Evolutionary conservation across 148 eudicot species (phyloP), one percentile per base, ranked within the genome.

Genomic region (Camellia japonica): DNA sequence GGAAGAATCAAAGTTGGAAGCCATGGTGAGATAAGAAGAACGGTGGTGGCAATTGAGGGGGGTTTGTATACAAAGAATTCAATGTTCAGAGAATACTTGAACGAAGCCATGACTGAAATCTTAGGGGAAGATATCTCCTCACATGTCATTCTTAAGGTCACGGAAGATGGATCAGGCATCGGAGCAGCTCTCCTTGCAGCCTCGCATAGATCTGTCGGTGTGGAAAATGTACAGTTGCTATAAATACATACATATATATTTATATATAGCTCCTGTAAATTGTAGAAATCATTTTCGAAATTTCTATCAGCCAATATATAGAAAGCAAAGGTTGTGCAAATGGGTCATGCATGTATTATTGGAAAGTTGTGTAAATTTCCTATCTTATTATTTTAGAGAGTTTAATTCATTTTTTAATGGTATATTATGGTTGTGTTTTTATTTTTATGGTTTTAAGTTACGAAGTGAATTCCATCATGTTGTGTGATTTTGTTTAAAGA

Each of bases 151-250:
- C 86, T 95, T n/a, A 89, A 86, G 86, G 89, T 78, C 13, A 88
- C 87, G 19, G 94, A 93, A 87, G 97, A 93, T 74, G 98, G 98
- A 44, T 90, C 98, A 4, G 97, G 94, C 78, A 90, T 84, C 13
- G 97, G 98, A 51, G 98, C 97, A 4, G 97, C 97, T 56, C 93
- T 95, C 70, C 82, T 95, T 66, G 97, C 98, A 7, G 98, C 98
- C 52, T 81, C 90, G 1, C 80, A 89, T 80, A 88, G 91, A 60
- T 75, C 88, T 49, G 14, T 71, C 51, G 80, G 43, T 83, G 85
- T 81, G 77, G 84, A 83, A 83, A 81, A 78, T 15, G 82, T 80
- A 90, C 84, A 88, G 85, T 74, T 77, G 73, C 82, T 58, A 82
- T 87, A 83, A 68, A 78, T 79, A 62, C 69, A 68, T 49, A 49